Percentiles rank a stretch among this genome's conserved stretches.
Evolutionary conservation across 176 grass and related monocot genomes (phyloP).

Genomic region (Aegilops sharonensis): DNA sequence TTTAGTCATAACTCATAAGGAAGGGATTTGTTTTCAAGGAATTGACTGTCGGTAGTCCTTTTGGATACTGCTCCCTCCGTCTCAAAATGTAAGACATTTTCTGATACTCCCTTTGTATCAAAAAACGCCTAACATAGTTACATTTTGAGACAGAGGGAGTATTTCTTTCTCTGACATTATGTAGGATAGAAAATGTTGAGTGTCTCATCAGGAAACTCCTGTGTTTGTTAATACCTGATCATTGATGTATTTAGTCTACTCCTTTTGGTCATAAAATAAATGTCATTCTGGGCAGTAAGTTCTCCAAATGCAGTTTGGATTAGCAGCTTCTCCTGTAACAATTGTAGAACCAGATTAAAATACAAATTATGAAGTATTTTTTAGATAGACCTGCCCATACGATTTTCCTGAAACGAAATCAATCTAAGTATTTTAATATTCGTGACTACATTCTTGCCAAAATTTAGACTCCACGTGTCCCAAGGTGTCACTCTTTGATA

Average conservation of each 20-base stretch:
- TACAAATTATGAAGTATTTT: neutral
- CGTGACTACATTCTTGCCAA: neutral
- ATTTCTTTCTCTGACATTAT: constrained; percentile 12
- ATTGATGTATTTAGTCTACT: too few species aligned
- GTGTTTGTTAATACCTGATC: too few species aligned
- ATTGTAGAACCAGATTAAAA: neutral
- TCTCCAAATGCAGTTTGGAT: neutral
- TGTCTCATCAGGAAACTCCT: too few species aligned
- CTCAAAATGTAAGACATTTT: too few species aligned
- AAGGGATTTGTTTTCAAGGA: neutral
- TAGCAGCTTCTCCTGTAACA: neutral
- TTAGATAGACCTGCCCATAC: neutral
- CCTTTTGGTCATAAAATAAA: neutral
- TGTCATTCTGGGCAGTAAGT: neutral
- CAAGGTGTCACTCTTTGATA: neutral
- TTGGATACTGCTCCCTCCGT: neutral
- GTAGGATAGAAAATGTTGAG: neutral
- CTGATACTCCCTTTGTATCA: too few species aligned
- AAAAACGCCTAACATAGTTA: too few species aligned
- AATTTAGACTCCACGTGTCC: neutral
- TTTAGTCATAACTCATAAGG: neutral
- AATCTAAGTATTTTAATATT: neutral
- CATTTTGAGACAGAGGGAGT: neutral
- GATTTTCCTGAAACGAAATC: neutral
- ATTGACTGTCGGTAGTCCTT: neutral